A percentile compares a stretch with the other conserved stretches of the same genome.
Evolutionary conservation across 1,284 basidiomycete genomes (phyloP).

Genomic region (Rhodotorula mucilaginosa): DNA sequence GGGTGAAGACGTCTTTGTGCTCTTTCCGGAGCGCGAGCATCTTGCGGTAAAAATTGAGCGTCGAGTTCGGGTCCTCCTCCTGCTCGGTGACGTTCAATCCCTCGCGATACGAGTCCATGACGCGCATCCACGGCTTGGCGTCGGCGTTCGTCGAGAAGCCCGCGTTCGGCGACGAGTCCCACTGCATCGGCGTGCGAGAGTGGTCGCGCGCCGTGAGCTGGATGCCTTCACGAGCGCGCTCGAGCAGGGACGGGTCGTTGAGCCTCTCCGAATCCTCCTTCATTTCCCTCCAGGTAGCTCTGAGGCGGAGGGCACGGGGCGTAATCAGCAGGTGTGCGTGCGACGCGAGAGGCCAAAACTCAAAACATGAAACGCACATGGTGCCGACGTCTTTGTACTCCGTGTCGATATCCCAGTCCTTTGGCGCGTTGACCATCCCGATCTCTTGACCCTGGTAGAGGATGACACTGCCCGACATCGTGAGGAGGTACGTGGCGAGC

Average conservation of each 20-base stretch:
- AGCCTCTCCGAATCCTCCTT: constrained; percentile 50
- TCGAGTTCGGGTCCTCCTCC: constrained; percentile 52
- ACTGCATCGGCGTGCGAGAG: constrained; percentile 67
- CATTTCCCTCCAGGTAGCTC: constrained; percentile 38
- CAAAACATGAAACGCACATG: constrained; percentile 49
- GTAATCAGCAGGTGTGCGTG: not conserved
- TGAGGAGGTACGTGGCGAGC: constrained; percentile 62
- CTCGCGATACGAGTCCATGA: constrained; percentile 63
- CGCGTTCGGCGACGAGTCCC: constrained; percentile 56
- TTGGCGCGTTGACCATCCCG: constrained; percentile 66
- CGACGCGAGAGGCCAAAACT: constrained; percentile 34
- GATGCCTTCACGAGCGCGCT: constrained; percentile 57
- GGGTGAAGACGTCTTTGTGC: constrained; percentile 49
- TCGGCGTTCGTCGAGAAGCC: constrained; percentile 61
- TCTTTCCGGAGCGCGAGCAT: constrained; percentile 59
- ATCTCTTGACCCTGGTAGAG: constrained; percentile 73
- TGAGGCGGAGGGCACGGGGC: not conserved
- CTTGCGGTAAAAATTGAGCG: constrained; percentile 61
- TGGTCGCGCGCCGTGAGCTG: constrained; percentile 68
- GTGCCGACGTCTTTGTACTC: constrained; percentile 62
- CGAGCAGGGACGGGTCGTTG: constrained; percentile 59
- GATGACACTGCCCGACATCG: constrained; percentile 65
- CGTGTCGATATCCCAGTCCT: constrained; percentile 61
- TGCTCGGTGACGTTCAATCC: constrained; percentile 63
- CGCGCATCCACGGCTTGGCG: constrained; percentile 68